Percentiles rank a stretch among this genome's conserved stretches.
phyloP scores from a whole-genome alignment of 2,329 filamentous ascomycete species.

The Epichloe brachyelytri region DNA sequence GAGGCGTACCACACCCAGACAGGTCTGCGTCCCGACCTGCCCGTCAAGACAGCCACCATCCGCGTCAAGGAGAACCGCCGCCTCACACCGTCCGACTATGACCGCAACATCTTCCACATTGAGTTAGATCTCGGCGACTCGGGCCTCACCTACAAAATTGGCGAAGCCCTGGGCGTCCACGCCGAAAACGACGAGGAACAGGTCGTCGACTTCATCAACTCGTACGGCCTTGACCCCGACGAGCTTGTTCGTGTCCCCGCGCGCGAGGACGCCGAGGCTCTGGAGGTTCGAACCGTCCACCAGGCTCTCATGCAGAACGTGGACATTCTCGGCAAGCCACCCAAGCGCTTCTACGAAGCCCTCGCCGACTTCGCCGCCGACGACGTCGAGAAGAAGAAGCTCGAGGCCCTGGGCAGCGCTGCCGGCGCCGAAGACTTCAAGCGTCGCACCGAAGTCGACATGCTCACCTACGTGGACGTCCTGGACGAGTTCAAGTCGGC shows the following conservation, averaged over 20 bases:
- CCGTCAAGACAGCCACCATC: conserved; percentile 75
- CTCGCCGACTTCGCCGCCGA: conserved; percentile 78
- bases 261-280: conserved; percentile 57
- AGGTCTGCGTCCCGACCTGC: conserved; percentile 69
- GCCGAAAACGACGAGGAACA: conserved; percentile 78
- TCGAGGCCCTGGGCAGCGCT: conserved; percentile 61
- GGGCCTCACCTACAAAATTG: conserved; percentile 90
- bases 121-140: conserved; percentile 92
- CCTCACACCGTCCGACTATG: conserved; percentile 76
- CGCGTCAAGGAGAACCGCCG: conserved; percentile 92
- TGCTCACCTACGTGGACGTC: conserved; percentile 79
- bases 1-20: conserved; percentile 73
- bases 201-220: conserved; percentile 74
- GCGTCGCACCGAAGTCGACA: conserved; percentile 80
- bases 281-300: conserved; percentile 85
- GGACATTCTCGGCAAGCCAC: conserved; percentile 91
- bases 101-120: conserved; percentile 99
- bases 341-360: conserved; percentile 94
- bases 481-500: conserved; percentile 83
- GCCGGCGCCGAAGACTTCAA: conserved; percentile 87
- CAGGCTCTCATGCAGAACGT: conserved; percentile 86
- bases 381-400: conserved; percentile 66
- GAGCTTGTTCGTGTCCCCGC: conserved; percentile 86
- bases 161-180: conserved; percentile 92
- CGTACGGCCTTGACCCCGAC: conserved; percentile 72